These are phyloP conservation scores for Brassica rapa DNA, from an alignment of 345 rosid species.

Conservation along the genomic window DNA sequence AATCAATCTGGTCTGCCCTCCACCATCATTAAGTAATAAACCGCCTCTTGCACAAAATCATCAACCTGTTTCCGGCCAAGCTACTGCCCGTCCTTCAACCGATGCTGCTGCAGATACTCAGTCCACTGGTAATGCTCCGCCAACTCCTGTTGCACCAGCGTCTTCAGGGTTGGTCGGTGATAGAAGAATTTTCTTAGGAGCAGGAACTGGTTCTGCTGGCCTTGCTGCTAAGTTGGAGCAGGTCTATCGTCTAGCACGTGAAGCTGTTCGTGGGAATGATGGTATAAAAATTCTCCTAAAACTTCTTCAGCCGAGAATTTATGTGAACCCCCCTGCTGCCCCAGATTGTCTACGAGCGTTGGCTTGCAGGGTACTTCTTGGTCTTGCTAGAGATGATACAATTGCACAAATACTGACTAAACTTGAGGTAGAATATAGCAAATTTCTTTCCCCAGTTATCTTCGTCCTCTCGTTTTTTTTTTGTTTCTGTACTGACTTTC, in stretches of 20 bases:
- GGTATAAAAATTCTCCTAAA: constrained; percentile 96
- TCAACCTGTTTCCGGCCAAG: constrained; percentile 46
- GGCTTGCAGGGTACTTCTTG: constrained; percentile 93
- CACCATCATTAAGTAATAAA: constrained; percentile 94
- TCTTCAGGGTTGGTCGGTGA: constrained; percentile 96
- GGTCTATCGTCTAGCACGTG: constrained; percentile 94
- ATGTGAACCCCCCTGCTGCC: constrained; percentile 78
- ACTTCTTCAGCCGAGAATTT: constrained; percentile 90
- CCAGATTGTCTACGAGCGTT: constrained; percentile 94
- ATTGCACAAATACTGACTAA: constrained; percentile 97
- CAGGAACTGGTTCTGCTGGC: constrained; percentile 95
- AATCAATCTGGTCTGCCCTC: constrained; percentile 95
- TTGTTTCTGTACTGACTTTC: constrained; percentile 19
- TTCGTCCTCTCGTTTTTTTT: neutral
- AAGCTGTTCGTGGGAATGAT: constrained; percentile 90
- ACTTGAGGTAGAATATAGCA: constrained; percentile 69
- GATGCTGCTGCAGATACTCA: constrained; percentile 44
- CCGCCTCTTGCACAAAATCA: constrained; percentile 49
- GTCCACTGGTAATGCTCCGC: constrained; percentile 51
- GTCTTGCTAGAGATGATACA: constrained; percentile 93
- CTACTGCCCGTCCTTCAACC: constrained; percentile 47
- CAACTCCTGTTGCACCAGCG: constrained; percentile 53
- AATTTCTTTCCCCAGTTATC: constrained; percentile 6
- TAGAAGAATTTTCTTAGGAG: constrained; percentile 89
- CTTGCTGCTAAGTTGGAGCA: constrained; percentile 98